Evolutionary conservation across 208 protist genomes (phyloP), one percentile per base, ranked within the genome.

Genomic region (Polymyxa betae): DNA sequence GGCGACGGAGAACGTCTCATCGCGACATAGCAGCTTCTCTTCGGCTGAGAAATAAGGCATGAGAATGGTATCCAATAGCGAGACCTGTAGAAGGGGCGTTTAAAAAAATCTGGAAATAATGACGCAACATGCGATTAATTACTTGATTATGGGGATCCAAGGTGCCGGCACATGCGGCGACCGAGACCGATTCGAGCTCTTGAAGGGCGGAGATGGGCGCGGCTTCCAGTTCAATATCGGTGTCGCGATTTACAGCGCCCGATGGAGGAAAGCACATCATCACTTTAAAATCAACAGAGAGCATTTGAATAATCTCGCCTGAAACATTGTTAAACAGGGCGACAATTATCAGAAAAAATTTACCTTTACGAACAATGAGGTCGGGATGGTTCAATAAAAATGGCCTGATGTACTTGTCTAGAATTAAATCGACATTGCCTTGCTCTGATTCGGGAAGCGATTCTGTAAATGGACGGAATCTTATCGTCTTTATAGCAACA

Each of bases 41-140:
- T 82, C 72, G 35, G 72, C 5, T 38, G 72, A 38, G 40, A 82
- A 82, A 43, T 82, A 82, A 20, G 72, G 72, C 72, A 82, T 82
- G 5, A 82, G n/a, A 40, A 82, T 20, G n/a, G n/a, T 40, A 5
- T 82, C 72, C n/a, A 82, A 43, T 12, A 82, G 72, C 72, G 5
- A 38, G 40, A 35, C 35, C 40, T 35, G 72, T 60, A 5, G 5
- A 60, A 60, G n/a, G n/a, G 35, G 72, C 72, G n/a, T 20, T 82
- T 45, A 82, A 82, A 35, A 35, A 5, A 5, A 82, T 43, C n/a
- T 5, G n/a, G 5, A 82, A 12, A 82, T 40, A 35, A 40, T 12
- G 72, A 35, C n/a, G 5, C 49, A 60, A 60, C 49, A 60, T 82
- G 5, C n/a, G 72, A 43, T 82, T 38, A 5, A 35, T 43, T 5